These are phyloP conservation scores for Xylariaceae sp. DNA, from an alignment of 2,329 filamentous ascomycete genomes.

Conservation along the genomic window DNA sequence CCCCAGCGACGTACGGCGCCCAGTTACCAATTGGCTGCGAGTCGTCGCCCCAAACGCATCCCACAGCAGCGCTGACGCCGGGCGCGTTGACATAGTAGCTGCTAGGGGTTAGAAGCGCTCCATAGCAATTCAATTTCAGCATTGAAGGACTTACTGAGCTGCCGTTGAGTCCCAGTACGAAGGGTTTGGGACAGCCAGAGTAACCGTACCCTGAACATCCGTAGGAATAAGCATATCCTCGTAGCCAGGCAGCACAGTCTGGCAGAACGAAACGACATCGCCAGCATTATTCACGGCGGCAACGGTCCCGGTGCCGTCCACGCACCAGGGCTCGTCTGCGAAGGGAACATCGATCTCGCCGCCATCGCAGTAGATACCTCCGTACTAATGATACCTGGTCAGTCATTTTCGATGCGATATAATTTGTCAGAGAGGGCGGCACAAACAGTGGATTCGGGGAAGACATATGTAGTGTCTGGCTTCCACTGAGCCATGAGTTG, in stretches of 20 bases:
- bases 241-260: constrained; percentile 73
- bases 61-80: constrained; percentile 54
- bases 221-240: constrained; percentile 81
- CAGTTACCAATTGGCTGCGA: constrained; percentile 67
- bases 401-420: constrained; percentile 17
- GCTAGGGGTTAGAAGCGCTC: constrained; percentile 16
- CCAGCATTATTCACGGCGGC: constrained; percentile 63
- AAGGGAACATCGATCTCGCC: constrained; percentile 69
- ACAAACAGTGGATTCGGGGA: constrained; percentile 68
- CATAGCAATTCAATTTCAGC: not conserved
- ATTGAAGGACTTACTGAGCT: constrained; percentile 60
- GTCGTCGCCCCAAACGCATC: constrained; percentile 67
- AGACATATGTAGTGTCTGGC: constrained; percentile 62
- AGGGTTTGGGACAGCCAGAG: constrained; percentile 65
- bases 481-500: constrained; percentile 79
- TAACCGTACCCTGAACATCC: constrained; percentile 52
- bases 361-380: constrained; percentile 67
- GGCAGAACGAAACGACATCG: constrained; percentile 65
- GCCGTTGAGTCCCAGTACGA: constrained; percentile 69
- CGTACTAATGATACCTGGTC: constrained; percentile 56
- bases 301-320: constrained; percentile 62
- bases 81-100: constrained; percentile 78
- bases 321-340: constrained; percentile 62
- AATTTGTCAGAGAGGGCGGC: not conserved
- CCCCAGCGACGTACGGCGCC: constrained; percentile 71